Evolutionary conservation across 164 flowering plant species (phyloP).

Genomic region (Vitis riparia): DNA sequence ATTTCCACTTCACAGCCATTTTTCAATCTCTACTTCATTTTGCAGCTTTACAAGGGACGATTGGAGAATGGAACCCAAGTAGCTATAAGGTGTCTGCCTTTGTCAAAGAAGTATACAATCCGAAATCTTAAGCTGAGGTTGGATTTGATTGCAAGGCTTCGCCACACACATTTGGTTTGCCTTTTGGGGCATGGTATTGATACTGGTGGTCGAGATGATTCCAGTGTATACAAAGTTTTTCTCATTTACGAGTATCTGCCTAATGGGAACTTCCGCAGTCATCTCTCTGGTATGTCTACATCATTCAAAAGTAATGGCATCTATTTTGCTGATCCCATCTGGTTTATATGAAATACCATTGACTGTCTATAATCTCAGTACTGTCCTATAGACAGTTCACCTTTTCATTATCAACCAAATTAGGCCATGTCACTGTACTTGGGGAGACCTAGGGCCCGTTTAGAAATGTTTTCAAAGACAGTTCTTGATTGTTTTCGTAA

Average conservation of each 20-base stretch:
- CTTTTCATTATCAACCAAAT: no score
- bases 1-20: background rate
- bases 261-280: conserved; percentile 55
- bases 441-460: no score
- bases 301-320: no score
- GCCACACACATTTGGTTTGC: conserved; percentile 72
- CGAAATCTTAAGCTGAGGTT: conserved; percentile 69
- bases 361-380: no score
- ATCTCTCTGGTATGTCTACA: conserved; percentile 52
- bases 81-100: conserved; percentile 60
- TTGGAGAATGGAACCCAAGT: conserved; percentile 64
- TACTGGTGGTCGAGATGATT: conserved; percentile 48
- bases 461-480: no score
- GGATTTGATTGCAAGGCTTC: conserved; percentile 82
- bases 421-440: no score
- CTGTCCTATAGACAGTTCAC: no score
- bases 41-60: conserved; percentile 78
- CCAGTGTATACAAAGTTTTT: conserved; percentile 44
- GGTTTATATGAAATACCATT: no score
- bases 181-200: conserved; percentile 82
- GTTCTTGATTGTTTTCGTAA: no score
- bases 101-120: conserved; percentile 50
- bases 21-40: background rate
- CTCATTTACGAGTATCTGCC: conserved; percentile 76
- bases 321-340: no score